Evolutionary conservation across 1,284 basidiomycete species (phyloP), one percentile per base, ranked within the genome.

Genomic region (Fomitopsis pinicola): DNA sequence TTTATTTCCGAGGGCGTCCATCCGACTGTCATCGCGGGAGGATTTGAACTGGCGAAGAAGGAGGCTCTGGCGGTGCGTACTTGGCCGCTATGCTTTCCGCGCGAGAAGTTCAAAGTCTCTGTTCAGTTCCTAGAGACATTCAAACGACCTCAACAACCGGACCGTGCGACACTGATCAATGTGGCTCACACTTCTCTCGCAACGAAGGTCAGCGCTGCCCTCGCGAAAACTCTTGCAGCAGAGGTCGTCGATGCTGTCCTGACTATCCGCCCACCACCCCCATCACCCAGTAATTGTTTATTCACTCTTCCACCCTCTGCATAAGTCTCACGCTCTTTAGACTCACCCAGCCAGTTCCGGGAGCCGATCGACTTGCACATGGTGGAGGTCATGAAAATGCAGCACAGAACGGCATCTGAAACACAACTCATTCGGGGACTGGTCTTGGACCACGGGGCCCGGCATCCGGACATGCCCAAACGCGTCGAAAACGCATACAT

Each of bases 311-410:
- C 2, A n/a, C 7, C 17, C n/a, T 19, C 9, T 40, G 7, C 26
- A 9, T 40, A 35, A 19, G 46, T 19, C 52, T 62, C 3, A 68
- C 61, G 59, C 55, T 62, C 64, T n/a, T n/a, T 63, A 90, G 86
- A 83, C 63, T 75, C 82, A 19, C 76, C 81, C 66, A 86, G 88
- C 67, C 85, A 88, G 69, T 89, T 85, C 80, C 82, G 83, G 59
- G 88, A 94, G 69, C 95, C 96, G 53, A 97, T 99, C 73, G 97
- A 99, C 79, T 80, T 99, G 65, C 97, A 99, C 80, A 99, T 99
- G 97, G 84, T 99, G 60, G 97, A 99, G 78, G 90, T 99, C 69
- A 99, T 99, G 97, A 99, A 99, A 82, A 99, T 99, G 97, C 97
- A 98, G 77, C 97, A 99, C 80, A 91, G 95, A 72, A 96, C 92